Conservation (phyloP, 1,139 yeast genomes). For the Spathaspora sp. region DNA sequence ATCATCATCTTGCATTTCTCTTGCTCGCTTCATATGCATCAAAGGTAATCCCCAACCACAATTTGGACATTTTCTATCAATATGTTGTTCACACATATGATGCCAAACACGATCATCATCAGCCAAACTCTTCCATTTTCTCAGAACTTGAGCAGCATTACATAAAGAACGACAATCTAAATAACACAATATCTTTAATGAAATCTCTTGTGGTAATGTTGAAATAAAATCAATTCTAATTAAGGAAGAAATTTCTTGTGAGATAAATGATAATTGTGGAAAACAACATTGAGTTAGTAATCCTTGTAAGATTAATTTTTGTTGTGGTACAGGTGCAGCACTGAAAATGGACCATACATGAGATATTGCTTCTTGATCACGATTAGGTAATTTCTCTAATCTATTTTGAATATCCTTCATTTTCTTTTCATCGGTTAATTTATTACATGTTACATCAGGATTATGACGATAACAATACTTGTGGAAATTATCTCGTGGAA, state of each 20-base stretch:
- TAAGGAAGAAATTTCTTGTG: slow-evolving; percentile 74
- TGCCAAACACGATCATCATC: slow-evolving; percentile 98
- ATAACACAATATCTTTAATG: slow-evolving; percentile 81
- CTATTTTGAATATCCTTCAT: slow-evolving; percentile 62
- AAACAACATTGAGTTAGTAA: slow-evolving; percentile 87
- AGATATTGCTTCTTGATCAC: slow-evolving; percentile 69
- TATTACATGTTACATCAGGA: slow-evolving; percentile 76
- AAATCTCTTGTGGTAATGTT: slow-evolving; percentile 80
- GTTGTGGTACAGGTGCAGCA: slow-evolving; percentile 66
- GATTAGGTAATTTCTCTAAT: slow-evolving; percentile 55
- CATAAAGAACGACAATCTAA: slow-evolving; percentile 90
- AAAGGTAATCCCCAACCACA: slow-evolving; percentile 99
- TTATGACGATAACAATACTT: slow-evolving; percentile 88
- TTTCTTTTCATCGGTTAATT: slow-evolving; percentile 64
- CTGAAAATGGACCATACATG: slow-evolving; percentile 80
- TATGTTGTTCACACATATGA: slow-evolving; percentile 97
- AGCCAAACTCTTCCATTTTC: slow-evolving; percentile 82
- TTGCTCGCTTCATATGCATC: slow-evolving; percentile 76
- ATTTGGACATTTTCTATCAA: slow-evolving; percentile 93
- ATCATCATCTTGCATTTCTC: slow-evolving; percentile 42
- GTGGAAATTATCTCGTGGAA: slow-evolving; percentile 52
- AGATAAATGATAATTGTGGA: slow-evolving; percentile 83
- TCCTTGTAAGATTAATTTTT: slow-evolving; percentile 80
- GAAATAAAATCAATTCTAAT: slow-evolving; percentile 87
- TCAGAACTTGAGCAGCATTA: slow-evolving; percentile 88